Conservation (phyloP, 805 yeast species). For the Saccharomyces mikatae region DNA sequence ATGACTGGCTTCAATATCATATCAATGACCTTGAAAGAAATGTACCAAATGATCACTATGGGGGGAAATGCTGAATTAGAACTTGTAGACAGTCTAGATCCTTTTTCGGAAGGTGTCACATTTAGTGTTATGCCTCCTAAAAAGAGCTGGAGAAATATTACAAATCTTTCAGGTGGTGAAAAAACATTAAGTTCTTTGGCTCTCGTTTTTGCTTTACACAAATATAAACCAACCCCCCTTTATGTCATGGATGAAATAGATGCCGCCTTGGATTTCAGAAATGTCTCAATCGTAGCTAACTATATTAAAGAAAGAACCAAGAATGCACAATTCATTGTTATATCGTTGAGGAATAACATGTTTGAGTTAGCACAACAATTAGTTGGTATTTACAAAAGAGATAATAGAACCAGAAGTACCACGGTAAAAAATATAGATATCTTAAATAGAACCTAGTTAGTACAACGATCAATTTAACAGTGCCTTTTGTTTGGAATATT, state of each 20-base stretch:
- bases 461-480: background rate
- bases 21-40: slow-evolving; percentile 81
- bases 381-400: slow-evolving; percentile 91
- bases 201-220: slow-evolving; percentile 89
- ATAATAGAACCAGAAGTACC: slow-evolving; percentile 82
- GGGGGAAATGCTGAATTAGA: slow-evolving; percentile 98
- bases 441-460: slow-evolving; percentile 13
- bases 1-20: slow-evolving; percentile 87
- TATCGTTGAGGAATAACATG: slow-evolving; percentile 93
- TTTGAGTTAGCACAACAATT: slow-evolving; percentile 90
- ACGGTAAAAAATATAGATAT: slow-evolving; percentile 61
- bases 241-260: slow-evolving; percentile 99
- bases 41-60: slow-evolving; percentile 98
- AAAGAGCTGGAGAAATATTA: slow-evolving; percentile 93
- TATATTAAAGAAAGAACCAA: slow-evolving; percentile 92
- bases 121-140: slow-evolving; percentile 99
- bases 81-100: slow-evolving; percentile 89
- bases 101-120: slow-evolving; percentile 94
- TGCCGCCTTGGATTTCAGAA: slow-evolving; percentile 95
- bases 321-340: slow-evolving; percentile 93
- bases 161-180: slow-evolving; percentile 95
- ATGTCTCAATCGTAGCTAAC: slow-evolving; percentile 94
- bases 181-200: slow-evolving; percentile 93
- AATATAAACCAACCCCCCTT: slow-evolving; percentile 92
- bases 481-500: background rate